phyloP scores from a whole-genome alignment of 306 rosid genomes.

The Trifolium fragiferum region DNA sequence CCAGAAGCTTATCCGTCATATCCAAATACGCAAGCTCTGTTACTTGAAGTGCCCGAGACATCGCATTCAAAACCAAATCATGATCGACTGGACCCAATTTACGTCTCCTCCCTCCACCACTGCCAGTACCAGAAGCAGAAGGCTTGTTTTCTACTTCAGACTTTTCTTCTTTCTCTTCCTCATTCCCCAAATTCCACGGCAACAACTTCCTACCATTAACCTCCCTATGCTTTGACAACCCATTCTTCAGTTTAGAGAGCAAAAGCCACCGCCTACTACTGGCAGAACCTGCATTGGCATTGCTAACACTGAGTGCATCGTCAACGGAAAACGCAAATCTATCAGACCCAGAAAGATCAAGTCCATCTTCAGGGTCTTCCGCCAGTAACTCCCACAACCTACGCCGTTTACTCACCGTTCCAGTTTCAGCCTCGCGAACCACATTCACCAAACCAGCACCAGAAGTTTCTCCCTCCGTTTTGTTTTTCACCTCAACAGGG shows the following conservation, averaged over 20 bases:
- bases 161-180: slow-evolving; percentile 75
- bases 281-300: slow-evolving; percentile 78
- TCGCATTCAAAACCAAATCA: slow-evolving; percentile 70
- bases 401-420: slow-evolving; percentile 66
- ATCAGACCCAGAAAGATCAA: slow-evolving; percentile 93
- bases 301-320: slow-evolving; percentile 80
- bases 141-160: slow-evolving; percentile 60
- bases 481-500: slow-evolving; percentile 24
- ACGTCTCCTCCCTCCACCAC: slow-evolving; percentile 55
- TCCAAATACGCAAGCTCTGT: slow-evolving; percentile 83
- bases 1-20: slow-evolving; percentile 81
- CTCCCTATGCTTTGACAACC: slow-evolving; percentile 80
- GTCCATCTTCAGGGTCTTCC: slow-evolving; percentile 79
- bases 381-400: slow-evolving; percentile 81
- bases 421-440: slow-evolving; percentile 41
- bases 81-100: slow-evolving; percentile 88
- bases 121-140: slow-evolving; percentile 14
- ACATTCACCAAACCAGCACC: slow-evolving; percentile 44
- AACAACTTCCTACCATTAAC: slow-evolving; percentile 63
- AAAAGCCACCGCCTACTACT: slow-evolving; percentile 77
- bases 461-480: slow-evolving; percentile 40
- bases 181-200: slow-evolving; percentile 71
- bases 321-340: slow-evolving; percentile 94
- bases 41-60: slow-evolving; percentile 77
- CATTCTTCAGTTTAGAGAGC: slow-evolving; percentile 76